Evolutionary conservation across 495 filamentous ascomycete species (phyloP).

Genomic region (Xylaria grammica): DNA sequence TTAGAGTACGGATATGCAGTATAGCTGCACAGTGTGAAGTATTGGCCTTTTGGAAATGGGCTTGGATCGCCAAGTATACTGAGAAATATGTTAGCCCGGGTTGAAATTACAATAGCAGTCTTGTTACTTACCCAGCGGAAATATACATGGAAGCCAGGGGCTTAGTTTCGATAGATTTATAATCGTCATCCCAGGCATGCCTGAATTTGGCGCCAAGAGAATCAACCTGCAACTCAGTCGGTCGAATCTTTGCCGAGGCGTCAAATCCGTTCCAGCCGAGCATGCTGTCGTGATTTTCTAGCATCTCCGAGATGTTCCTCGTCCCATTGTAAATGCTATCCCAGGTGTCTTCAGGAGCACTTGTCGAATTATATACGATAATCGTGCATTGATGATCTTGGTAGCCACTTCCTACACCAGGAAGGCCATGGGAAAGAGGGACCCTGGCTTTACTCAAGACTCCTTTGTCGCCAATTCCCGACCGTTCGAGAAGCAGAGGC

Average conservation of each 20-base stretch:
- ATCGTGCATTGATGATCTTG: constrained; percentile 45
- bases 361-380: too few relatives aligned
- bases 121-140: constrained; percentile 27
- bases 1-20: constrained; percentile 58
- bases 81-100: too few relatives aligned
- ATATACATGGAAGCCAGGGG: constrained; percentile 33
- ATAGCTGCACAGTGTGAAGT: constrained; percentile 40
- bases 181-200: constrained; percentile 22
- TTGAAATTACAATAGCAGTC: too few relatives aligned
- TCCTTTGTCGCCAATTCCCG: constrained; percentile 54
- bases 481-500: constrained; percentile 61
- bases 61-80: constrained; percentile 38
- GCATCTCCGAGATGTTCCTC: not conserved
- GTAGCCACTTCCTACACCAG: constrained; percentile 43
- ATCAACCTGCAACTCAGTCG: constrained; percentile 32
- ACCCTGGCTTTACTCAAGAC: constrained; percentile 8
- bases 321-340: constrained; percentile 7
- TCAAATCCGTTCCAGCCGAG: constrained; percentile 43
- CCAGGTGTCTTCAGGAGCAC: constrained; percentile 23
- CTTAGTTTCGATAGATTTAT: constrained; percentile 10
- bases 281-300: not conserved
- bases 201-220: constrained; percentile 34
- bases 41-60: constrained; percentile 37
- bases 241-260: constrained; percentile 37
- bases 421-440: constrained; percentile 20